Evolutionary conservation across 1,284 basidiomycete species (phyloP).

Genomic region (Irpex sp.): DNA sequence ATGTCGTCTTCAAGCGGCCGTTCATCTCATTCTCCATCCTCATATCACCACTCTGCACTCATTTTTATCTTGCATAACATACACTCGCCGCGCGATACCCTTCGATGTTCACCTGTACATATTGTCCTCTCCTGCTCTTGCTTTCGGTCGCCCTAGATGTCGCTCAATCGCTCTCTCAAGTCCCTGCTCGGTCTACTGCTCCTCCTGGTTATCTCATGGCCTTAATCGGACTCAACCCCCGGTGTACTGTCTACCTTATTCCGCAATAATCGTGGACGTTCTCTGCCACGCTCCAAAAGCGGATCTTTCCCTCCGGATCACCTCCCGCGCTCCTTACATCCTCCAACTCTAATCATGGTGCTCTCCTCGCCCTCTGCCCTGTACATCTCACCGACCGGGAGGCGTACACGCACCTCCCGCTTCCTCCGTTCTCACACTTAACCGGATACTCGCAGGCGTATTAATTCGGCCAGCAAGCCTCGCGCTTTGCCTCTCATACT

Average conservation of each 20-base stretch:
- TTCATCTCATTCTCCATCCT: not conserved
- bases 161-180: not conserved
- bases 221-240: not conserved
- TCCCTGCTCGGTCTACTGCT: not conserved
- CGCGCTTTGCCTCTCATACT: not conserved
- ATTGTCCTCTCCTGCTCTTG: not conserved
- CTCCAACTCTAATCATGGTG: not conserved
- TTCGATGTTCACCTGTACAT: not conserved
- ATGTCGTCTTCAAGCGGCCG: not conserved
- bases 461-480: not conserved
- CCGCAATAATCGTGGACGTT: not conserved
- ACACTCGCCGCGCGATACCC: not conserved
- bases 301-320: not conserved
- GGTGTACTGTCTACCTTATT: not conserved
- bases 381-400: not conserved
- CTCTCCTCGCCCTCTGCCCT: not conserved
- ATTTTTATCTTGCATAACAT: not conserved
- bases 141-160: conserved; percentile 1
- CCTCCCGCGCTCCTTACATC: not conserved
- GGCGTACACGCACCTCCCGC: not conserved
- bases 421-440: not conserved
- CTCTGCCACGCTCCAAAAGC: not conserved
- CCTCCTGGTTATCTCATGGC: not conserved
- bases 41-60: not conserved
- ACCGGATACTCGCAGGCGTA: not conserved